Evolutionary conservation across 2,329 filamentous ascomycete species (phyloP).

Genomic region (Penicillium rolfsii): DNA sequence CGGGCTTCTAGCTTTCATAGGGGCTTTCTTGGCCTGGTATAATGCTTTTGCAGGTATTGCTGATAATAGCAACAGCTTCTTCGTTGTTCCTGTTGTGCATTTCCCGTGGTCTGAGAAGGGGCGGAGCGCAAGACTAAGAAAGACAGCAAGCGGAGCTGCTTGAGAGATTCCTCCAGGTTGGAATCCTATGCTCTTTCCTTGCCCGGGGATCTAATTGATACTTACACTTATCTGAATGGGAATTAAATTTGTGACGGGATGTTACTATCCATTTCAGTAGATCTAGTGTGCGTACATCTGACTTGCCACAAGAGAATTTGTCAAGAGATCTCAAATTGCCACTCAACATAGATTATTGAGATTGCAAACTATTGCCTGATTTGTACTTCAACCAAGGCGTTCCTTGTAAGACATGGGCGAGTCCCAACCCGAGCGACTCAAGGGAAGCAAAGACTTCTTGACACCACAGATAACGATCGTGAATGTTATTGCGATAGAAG

Average conservation of each 20-base stretch:
- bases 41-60: constrained; percentile 59
- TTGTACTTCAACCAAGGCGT: constrained; percentile 23
- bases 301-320: background rate
- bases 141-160: background rate
- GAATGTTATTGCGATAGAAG: constrained; percentile 11
- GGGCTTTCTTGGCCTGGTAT: constrained; percentile 59
- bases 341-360: background rate
- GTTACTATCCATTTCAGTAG: background rate
- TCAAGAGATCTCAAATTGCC: background rate
- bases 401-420: constrained; percentile 16
- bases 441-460: constrained; percentile 20
- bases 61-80: constrained; percentile 52
- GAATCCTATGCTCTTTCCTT: background rate
- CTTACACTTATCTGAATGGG: background rate
- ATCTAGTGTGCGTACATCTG: background rate
- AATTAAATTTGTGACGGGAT: background rate
- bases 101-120: constrained; percentile 32
- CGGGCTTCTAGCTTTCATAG: constrained; percentile 57
- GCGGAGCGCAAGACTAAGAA: background rate
- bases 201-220: background rate
- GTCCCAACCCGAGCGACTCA: constrained; percentile 14
- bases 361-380: background rate
- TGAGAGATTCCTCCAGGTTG: background rate
- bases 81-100: constrained; percentile 29
- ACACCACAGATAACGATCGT: constrained; percentile 20